Evolutionary conservation across 306 rosid species (phyloP).

Genomic region (Acacia crassicarpa): DNA sequence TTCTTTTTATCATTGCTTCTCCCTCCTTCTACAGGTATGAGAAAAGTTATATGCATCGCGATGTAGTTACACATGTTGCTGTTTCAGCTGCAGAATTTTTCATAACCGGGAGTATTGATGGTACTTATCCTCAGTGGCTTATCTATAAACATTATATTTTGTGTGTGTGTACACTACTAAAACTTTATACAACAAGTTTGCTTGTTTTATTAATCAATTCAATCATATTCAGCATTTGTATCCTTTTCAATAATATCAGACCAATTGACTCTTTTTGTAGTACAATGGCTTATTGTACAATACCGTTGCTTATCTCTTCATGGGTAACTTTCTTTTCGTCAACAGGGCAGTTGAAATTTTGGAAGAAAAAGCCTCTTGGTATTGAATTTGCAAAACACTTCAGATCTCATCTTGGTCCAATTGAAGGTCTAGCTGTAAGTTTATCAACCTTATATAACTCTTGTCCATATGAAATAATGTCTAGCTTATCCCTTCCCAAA

Average conservation of each 20-base stretch:
- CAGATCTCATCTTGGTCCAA: slow-evolving; percentile 95
- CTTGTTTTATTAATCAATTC: not conserved
- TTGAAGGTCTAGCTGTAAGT: slow-evolving; percentile 94
- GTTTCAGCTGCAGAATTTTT: slow-evolving; percentile 87
- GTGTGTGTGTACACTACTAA: not conserved
- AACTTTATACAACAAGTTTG: not conserved
- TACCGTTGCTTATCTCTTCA: slow-evolving; percentile 7
- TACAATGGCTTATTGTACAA: not conserved
- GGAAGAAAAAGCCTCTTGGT: slow-evolving; percentile 91
- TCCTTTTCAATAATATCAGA: slow-evolving; percentile 6
- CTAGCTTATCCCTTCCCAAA: slow-evolving; percentile 27
- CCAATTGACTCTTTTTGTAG: slow-evolving; percentile 10
- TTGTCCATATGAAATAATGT: slow-evolving; percentile 9
- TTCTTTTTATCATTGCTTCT: slow-evolving; percentile 14
- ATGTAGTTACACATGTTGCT: slow-evolving; percentile 93
- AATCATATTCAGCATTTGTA: slow-evolving; percentile 1
- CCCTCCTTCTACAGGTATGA: slow-evolving; percentile 65
- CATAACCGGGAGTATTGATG: slow-evolving; percentile 91
- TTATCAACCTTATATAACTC: slow-evolving; percentile 23
- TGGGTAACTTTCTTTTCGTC: slow-evolving; percentile 16
- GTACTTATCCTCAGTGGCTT: slow-evolving; percentile 31
- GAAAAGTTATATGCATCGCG: slow-evolving; percentile 97
- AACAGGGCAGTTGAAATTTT: slow-evolving; percentile 92
- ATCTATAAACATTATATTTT: not conserved
- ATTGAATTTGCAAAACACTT: slow-evolving; percentile 98